These are phyloP conservation scores for Acanthamoeba healyi DNA, from an alignment of 208 protist genomes.

Conservation along the genomic window DNA sequence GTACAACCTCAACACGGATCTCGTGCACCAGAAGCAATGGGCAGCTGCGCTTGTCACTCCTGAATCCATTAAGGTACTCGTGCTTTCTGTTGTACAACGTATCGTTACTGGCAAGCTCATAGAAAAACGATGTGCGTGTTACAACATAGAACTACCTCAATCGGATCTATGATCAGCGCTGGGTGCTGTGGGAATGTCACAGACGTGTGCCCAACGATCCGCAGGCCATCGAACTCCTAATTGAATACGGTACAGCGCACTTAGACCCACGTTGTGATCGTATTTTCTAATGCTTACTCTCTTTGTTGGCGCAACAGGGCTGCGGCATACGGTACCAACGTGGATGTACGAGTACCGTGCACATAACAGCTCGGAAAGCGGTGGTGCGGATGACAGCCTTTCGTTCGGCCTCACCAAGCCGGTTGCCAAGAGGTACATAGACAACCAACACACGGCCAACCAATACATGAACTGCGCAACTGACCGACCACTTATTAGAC, in stretches of 20 bases:
- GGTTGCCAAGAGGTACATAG: not conserved
- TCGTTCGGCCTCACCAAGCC: not conserved
- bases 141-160: slow-evolving; percentile 40
- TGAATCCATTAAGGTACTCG: slow-evolving; percentile 32
- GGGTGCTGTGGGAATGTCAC: slow-evolving; percentile 66
- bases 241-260: slow-evolving; percentile 7
- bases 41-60: slow-evolving; percentile 1
- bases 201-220: slow-evolving; percentile 9
- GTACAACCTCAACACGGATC: slow-evolving; percentile 40
- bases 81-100: too few relatives aligned
- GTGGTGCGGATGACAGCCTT: not conserved
- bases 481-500: too few relatives aligned
- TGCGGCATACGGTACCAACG: not conserved
- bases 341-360: slow-evolving; percentile 12
- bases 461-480: too few relatives aligned
- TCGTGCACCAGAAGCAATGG: slow-evolving; percentile 61
- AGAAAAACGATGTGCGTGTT: too few relatives aligned
- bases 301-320: slow-evolving; percentile 11
- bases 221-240: not conserved
- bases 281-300: not conserved
- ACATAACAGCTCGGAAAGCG: too few relatives aligned
- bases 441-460: not conserved
- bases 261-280: too few relatives aligned
- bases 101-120: too few relatives aligned
- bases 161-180: slow-evolving; percentile 34